Base-by-base conservation (phyloP, 1,284 basidiomycete species). In the Irpex sp. region DNA sequence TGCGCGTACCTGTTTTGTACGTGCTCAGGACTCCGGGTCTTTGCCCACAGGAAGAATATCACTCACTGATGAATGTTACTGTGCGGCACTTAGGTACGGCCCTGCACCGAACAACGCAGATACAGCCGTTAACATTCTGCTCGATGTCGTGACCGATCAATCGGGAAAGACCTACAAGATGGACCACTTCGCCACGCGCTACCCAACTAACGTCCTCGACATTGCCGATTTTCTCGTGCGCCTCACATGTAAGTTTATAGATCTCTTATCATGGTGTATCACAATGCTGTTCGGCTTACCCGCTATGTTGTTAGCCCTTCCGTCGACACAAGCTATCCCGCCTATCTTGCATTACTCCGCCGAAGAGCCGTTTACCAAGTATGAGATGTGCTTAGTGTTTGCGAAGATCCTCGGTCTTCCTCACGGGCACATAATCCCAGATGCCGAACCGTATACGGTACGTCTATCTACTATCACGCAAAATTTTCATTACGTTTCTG, bases 141-240 rank as follows among this genome's bases (percentile, higher is more conserved):
- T 94, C 26, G 92, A 94, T 71, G 78, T 93, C 53, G 90, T 94
- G 0, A 77, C 83, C 64, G 90, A 93, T 69, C 89, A 88, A 69
- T 89, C 88, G 6, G 89, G 88, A 4, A 92, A 92, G 75, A 78
- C 77, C 57, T 92, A 92, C 77, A 90, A 85, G 71, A 94, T 94
- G 93, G 93, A 95, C 70, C 90, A 94, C 74, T 94, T 86, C 71
- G 92, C 90, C 11, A 90, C 87, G 17, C 82, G 93, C 19, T 93
- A 88, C 75, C 92, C 93, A 1, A 94, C 92, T 33, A 91, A 91
- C 68, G 84, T 90, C 9, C 70, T 88, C 37, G 90, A 93, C 69
- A 88, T 94, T 62, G 89, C 88, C 1, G 79, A 82, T 36, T 93
- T 93, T 74, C 80, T 94, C 51, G 86, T 86, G 37, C 82, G 86